Conservation (phyloP, 306 rosid species). For the Cucurbita maxima region DNA sequence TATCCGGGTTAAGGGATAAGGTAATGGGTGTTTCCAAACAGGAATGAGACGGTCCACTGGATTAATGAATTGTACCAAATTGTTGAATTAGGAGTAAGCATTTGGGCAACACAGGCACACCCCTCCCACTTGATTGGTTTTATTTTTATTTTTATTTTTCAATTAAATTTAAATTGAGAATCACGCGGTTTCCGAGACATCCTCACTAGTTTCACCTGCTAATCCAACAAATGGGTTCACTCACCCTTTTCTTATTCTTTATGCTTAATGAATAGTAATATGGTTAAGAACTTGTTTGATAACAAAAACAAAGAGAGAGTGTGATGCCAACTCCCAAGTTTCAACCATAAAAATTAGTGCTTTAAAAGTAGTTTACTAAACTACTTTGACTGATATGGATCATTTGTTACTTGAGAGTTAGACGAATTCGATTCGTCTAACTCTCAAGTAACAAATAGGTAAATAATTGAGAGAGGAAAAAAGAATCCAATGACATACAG, state of each 20-base stretch:
- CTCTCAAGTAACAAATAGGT: no score
- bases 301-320: no score
- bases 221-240: not conserved
- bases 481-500: not conserved
- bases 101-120: not conserved
- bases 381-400: no score
- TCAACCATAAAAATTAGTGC: no score
- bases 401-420: no score
- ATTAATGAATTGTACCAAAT: slow-evolving; percentile 8
- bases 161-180: not conserved
- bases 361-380: no score
- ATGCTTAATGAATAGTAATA: no score
- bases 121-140: slow-evolving; percentile 1
- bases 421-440: no score
- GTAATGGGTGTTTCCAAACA: not conserved
- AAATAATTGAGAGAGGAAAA: no score
- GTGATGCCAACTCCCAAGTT: no score
- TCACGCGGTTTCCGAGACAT: not conserved
- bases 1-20: not conserved
- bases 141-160: not conserved
- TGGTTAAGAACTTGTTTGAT: no score
- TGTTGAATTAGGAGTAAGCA: slow-evolving; percentile 1
- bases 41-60: slow-evolving; percentile 10
- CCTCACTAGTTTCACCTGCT: not conserved
- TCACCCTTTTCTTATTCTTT: not conserved